phyloP scores from a whole-genome alignment of 352 stramenopile species.

The Phytophthora multivora region DNA sequence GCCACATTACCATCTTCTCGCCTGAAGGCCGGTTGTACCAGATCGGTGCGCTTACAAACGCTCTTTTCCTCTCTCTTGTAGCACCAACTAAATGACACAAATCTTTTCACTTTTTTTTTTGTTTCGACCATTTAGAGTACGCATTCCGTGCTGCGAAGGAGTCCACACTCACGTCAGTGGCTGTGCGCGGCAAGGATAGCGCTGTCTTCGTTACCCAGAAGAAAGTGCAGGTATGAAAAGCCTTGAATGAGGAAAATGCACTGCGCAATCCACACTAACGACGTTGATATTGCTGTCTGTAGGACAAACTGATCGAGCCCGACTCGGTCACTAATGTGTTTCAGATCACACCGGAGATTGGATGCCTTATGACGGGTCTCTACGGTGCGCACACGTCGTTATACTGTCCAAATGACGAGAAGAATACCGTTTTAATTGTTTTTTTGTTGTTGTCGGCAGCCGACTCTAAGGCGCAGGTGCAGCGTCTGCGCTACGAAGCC shows the following conservation, averaged over 20 bases:
- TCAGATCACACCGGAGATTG: conserved; percentile 95
- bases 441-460: conserved; percentile 43
- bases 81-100: conserved; percentile 16
- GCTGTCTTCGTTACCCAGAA: conserved; percentile 98
- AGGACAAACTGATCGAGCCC: conserved; percentile 96
- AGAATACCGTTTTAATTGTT: neutral
- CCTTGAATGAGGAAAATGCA: neutral
- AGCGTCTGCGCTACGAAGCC: conserved; percentile 96
- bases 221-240: conserved; percentile 92
- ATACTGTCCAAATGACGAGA: neutral
- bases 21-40: conserved; percentile 98
- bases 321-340: conserved; percentile 97
- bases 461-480: conserved; percentile 92
- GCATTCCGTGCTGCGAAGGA: conserved; percentile 97
- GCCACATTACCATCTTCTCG: conserved; percentile 99
- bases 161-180: conserved; percentile 95
- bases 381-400: conserved; percentile 48
- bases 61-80: neutral
- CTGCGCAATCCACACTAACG: neutral
- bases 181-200: conserved; percentile 94
- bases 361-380: conserved; percentile 95
- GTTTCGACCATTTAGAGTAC: conserved; percentile 94
- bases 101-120: conserved; percentile 94
- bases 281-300: conserved; percentile 3
- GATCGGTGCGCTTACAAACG: conserved; percentile 74